Base-by-base conservation (phyloP, 2,329 filamentous ascomycete species). In the Colletotrichum kahawae region DNA sequence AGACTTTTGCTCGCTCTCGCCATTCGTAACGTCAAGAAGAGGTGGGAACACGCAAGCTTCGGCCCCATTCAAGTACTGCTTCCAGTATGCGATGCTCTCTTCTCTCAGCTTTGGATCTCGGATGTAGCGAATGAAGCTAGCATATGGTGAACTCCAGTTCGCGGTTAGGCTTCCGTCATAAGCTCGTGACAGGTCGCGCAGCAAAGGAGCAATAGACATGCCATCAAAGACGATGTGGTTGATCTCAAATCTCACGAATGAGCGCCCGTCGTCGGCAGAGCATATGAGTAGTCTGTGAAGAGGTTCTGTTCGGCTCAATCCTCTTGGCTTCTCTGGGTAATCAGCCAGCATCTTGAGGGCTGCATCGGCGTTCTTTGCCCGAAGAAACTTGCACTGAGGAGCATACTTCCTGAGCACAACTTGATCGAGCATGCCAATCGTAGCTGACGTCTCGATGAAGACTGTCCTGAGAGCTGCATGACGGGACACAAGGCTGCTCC, bases 141-240 rank as follows among this genome's bases (percentile, higher is more conserved):
- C 75, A 79, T 10, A 74, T 31, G 5, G 80, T 18, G 56, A 68
- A 5, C 66, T 51, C 77, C 14, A 75, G 64, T 4, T 72, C n/a
- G 24, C 68, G 57, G 62, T 7, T 1, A 79, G 31, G 3, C 29
- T 54, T 10, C 75, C 78, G 3, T 79, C 75, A 27, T 84, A 84
- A 3, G 78, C 79, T 2, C 71, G 29, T 0, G 66, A 70, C 2
- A 85, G 70, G 27, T 84, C 83, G 4, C 76, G 65, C 6, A 84
- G 77, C 9, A 85, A 60, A 16, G 83, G 78, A 8, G 72, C 62
- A 7, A 80, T 78, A 0, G 83, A 84, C 33, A 80, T 78, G 4
- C 82, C 83, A n/a, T 85, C 83, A 3, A 80, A 80, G 14, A 84
- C 68, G 4, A 81, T 79, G 63, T 85, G 84, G 65, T 80, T 84